Evolutionary conservation across 805 yeast species (phyloP).

Genomic region (Myxozyma kluyveri): DNA sequence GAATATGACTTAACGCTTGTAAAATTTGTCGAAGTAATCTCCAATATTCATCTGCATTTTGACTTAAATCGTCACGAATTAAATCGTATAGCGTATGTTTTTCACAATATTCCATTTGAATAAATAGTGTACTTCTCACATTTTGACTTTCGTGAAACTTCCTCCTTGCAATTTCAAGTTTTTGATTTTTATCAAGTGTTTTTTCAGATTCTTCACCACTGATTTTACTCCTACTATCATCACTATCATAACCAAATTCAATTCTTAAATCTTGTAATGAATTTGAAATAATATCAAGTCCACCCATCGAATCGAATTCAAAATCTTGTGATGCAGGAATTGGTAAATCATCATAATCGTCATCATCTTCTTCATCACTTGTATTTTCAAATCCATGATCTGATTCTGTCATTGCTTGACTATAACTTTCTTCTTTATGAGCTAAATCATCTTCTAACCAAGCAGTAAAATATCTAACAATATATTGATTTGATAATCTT

Average conservation of each 20-base stretch:
- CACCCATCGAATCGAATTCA: constrained; percentile 23
- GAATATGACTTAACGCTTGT: constrained; percentile 88
- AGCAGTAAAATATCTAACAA: constrained; percentile 93
- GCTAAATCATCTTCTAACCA: constrained; percentile 80
- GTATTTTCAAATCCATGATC: constrained; percentile 33
- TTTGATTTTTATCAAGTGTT: constrained; percentile 1
- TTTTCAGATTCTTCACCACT: constrained; percentile 8
- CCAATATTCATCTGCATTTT: constrained; percentile 81
- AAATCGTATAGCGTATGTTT: constrained; percentile 84
- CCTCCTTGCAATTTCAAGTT: background rate
- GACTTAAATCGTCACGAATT: constrained; percentile 71
- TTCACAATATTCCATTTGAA: constrained; percentile 99
- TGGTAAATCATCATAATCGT: constrained; percentile 30
- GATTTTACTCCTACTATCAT: constrained; percentile 20
- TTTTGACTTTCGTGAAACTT: constrained; percentile 3
- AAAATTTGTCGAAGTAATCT: constrained; percentile 78
- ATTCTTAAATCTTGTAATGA: constrained; percentile 33
- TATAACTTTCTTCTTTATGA: constrained; percentile 40
- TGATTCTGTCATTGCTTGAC: constrained; percentile 34
- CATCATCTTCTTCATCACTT: constrained; percentile 34
- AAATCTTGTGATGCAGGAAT: constrained; percentile 23
- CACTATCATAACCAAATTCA: constrained; percentile 37
- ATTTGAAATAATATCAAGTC: constrained; percentile 29
- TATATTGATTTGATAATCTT: constrained; percentile 89
- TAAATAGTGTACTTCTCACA: constrained; percentile 58